Evolutionary conservation across 2,329 filamentous ascomycete genomes (phyloP), one percentile per base, ranked within the genome.

Genomic region (Epichloe baconii): DNA sequence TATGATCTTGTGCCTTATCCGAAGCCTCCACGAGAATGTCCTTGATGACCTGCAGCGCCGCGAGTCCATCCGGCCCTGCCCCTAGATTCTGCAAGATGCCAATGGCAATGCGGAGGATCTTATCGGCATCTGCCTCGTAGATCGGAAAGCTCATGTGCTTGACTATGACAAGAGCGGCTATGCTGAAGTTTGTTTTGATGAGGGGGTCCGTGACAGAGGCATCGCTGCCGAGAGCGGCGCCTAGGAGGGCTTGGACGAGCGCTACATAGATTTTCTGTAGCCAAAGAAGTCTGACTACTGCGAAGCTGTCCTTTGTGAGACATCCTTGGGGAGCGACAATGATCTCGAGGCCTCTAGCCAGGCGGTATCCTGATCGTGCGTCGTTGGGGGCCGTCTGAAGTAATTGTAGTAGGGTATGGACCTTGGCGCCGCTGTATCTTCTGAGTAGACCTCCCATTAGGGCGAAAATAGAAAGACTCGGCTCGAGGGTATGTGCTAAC

Each of bases 61-160:
- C 68, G 40, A 71, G 65, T 14, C 71, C 70, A 52, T 79, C 76
- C 1, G 65, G 60, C 4, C 68, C 68, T 12, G 64, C 54, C 4
- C 67, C 64, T 8, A 71, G 64, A 17, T 65, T 73, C 50, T 69
- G 68, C 5, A 77, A 64, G 0, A 71, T 68, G 0, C 69, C 69
- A 35, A 81, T 71, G 5, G 74, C 68, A 15, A 79, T 65, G 8
- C 74, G 71, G 3, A 78, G 63, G 5, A 80, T 66, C 35, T 64
- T 61, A 4, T 67, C 67, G 1, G 70, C 63, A 47, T 81, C 77
- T 15, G 73, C 70, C 43, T 77, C 70, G 59, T 78, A 81, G 17
- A 78, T 69, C 2, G 68, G 60, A 49, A 73, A 77, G 17, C 63
- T 64, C 52, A 79, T 69, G 58, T 78, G 70, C 53, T 69, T 72